Conservation (phyloP, 345 rosid species). For the Excoecaria agallocha region DNA sequence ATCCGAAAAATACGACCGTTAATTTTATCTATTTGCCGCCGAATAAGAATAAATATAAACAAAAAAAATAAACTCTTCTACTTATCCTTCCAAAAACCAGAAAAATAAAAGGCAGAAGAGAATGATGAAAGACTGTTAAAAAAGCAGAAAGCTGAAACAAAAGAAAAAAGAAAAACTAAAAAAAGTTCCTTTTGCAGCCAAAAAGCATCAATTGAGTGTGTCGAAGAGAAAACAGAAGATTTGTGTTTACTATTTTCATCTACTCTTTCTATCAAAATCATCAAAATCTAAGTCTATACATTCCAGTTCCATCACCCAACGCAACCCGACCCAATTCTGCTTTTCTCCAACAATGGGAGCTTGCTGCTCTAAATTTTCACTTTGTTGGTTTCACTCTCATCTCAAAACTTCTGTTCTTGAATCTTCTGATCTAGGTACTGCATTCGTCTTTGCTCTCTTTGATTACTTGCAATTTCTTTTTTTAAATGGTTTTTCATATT, state of each 20-base stretch:
- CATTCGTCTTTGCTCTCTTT: conserved; percentile 1
- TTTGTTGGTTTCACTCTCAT: conserved; percentile 78
- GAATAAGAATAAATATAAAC: too few relatives aligned
- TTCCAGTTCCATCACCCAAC: too few relatives aligned
- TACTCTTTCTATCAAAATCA: background rate
- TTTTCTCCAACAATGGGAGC: conserved; percentile 55
- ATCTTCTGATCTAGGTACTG: conserved; percentile 69
- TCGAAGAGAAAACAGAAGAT: too few relatives aligned
- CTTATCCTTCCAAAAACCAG: background rate
- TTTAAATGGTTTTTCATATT: background rate
- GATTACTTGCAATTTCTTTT: too few relatives aligned
- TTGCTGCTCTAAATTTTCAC: conserved; percentile 83
- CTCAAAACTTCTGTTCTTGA: conserved; percentile 57
- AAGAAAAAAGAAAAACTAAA: conserved; percentile 4
- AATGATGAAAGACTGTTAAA: background rate
- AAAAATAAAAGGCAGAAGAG: background rate
- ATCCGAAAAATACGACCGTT: conserved; percentile 12
- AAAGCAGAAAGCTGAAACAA: background rate
- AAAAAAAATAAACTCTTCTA: background rate
- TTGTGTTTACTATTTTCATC: background rate
- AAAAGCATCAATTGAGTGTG: background rate
- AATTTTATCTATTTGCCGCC: conserved; percentile 10
- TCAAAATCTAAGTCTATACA: background rate
- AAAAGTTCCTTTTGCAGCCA: background rate
- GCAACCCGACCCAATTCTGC: too few relatives aligned